phyloP scores from a whole-genome alignment of 1,284 basidiomycete species.

The Trichosporon faecale region DNA sequence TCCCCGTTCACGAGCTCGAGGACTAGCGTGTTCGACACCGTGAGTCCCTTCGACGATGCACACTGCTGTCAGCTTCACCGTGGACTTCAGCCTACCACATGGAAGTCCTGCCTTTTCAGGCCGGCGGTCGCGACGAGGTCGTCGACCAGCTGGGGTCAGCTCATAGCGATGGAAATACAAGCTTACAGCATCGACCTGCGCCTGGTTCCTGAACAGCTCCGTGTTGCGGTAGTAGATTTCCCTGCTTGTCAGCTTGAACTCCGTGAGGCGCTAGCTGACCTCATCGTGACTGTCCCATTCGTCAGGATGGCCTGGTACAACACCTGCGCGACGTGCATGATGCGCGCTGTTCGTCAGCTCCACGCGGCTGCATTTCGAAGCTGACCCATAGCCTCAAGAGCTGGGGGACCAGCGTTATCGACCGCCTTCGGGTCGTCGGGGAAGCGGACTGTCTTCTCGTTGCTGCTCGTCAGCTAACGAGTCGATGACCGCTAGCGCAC shows the following conservation, averaged over 20 bases:
- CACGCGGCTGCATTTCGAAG: not conserved
- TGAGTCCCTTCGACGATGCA: constrained; percentile 79
- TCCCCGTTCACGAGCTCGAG: constrained; percentile 63
- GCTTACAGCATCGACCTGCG: constrained; percentile 67
- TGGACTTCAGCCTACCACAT: constrained; percentile 61
- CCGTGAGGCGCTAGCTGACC: constrained; percentile 24
- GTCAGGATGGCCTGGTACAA: constrained; percentile 40
- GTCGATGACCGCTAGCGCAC: not conserved
- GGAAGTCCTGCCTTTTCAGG: constrained; percentile 68
- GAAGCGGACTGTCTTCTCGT: constrained; percentile 30
- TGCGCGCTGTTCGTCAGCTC: constrained; percentile 29
- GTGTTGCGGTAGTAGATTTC: constrained; percentile 86
- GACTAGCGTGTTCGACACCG: constrained; percentile 64
- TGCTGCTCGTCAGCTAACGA: constrained; percentile 14
- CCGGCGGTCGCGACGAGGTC: constrained; percentile 78
- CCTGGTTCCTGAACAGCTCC: constrained; percentile 68
- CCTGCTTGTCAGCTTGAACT: constrained; percentile 54
- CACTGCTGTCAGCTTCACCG: constrained; percentile 57
- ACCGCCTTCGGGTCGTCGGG: constrained; percentile 32
- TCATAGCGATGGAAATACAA: not conserved
- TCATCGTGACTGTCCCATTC: constrained; percentile 32
- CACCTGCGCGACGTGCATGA: constrained; percentile 32
- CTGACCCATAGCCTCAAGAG: constrained; percentile 26
- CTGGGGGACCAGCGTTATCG: constrained; percentile 16
- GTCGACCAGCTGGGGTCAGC: constrained; percentile 68